A percentile compares a stretch with the other conserved stretches of the same genome.
These are phyloP conservation scores for Dendrostoma leiphaemia DNA, from an alignment of 2,329 filamentous ascomycete species.

Conservation along the genomic window DNA sequence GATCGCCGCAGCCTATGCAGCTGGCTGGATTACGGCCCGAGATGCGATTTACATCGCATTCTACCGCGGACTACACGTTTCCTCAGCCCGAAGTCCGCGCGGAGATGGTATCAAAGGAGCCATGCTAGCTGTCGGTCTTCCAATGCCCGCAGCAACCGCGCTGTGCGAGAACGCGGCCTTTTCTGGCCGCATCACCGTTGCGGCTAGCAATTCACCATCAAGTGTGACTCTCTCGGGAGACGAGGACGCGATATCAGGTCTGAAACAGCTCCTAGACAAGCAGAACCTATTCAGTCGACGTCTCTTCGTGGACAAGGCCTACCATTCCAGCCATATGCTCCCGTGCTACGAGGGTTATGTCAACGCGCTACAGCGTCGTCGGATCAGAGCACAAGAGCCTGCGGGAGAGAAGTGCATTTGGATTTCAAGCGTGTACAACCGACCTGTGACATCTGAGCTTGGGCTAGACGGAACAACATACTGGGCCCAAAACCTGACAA, in stretches of 20 bases:
- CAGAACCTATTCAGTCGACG: constrained; percentile 27
- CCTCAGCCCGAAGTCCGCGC: not conserved
- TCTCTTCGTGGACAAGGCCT: constrained; percentile 38
- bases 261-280: constrained; percentile 23
- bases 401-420: constrained; percentile 11
- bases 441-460: not conserved
- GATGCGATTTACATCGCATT: constrained; percentile 27
- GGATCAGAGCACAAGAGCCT: not conserved
- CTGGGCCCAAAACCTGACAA: constrained; percentile 22
- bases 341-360: constrained; percentile 15
- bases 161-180: no score
- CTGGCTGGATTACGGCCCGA: not conserved
- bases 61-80: constrained; percentile 17
- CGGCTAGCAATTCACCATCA: constrained; percentile 27
- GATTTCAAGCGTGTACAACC: constrained; percentile 24
- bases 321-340: constrained; percentile 38
- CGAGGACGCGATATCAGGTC: constrained; percentile 25
- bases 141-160: no score
- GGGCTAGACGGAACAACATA: constrained; percentile 15
- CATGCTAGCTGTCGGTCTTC: constrained; percentile 11
- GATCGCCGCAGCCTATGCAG: constrained; percentile 6
- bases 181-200: constrained; percentile 23
- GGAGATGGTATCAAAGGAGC: not conserved
- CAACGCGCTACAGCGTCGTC: not conserved
- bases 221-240: constrained; percentile 30